Base-by-base conservation (phyloP, 805 yeast genomes). In the Danielozyma ontarioensis region DNA sequence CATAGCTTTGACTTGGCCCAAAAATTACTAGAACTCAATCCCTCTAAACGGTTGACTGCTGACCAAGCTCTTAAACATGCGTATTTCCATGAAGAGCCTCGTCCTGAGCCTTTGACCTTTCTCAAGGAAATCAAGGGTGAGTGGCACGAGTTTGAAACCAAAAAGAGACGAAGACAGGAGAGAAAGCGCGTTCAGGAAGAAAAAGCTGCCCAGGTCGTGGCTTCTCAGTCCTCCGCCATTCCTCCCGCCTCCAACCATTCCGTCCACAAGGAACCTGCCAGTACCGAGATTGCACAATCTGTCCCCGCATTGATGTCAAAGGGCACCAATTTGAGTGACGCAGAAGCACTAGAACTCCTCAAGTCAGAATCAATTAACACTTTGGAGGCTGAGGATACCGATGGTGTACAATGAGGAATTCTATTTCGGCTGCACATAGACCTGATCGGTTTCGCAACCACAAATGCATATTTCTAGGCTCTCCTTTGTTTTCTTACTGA, bases 61-160 rank as follows among this genome's bases (percentile, higher is more conserved):
- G 57, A 57, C 1, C 72, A 74, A 21, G 95, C 96, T 0, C 67
- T 93, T 21, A 48, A 65, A 23, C 86, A 86, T 53, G 64, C 62
- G 2, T 93, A 85, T 59, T 93, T 90, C 50, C 53, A 55, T 3
- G 82, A 78, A 30, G 80, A 74, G 5, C 96, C 96, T 0, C 43
- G 46, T 21, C 80, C 84, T 1, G 78, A 72, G 40, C 77, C 79
- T 4, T 64, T 86, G 25, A 55, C 62, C 8, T 69, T 78, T 34
- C 65, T 82, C 42, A 62, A 68, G 18, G 67, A 68, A n/a, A 57
- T 79, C 18, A 64, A 68, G 35, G 94, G 93, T 3, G 97, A 94
- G 56, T 90, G 97, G 93, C 98, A 90, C 53, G 98, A 90, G 53
- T 90, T 83, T 56, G 98, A 90, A 50, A 93, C 96, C 2, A 88